These are phyloP conservation scores for Prorocentrum cordatum DNA, from an alignment of 169 alveolate genomes.

Conservation along the genomic window DNA sequence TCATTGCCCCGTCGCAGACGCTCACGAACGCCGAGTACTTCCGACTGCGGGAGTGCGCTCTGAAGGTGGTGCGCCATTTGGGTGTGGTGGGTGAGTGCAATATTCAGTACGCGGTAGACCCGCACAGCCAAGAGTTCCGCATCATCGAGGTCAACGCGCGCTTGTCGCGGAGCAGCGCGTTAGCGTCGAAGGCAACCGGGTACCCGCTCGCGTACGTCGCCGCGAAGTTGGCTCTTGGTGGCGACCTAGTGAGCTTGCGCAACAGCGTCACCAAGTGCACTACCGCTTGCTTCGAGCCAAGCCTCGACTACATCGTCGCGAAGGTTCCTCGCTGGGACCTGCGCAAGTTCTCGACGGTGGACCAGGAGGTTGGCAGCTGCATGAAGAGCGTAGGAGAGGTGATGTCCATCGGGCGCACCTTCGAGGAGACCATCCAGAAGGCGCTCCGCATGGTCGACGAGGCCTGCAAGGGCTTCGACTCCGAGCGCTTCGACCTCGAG, in stretches of 20 bases:
- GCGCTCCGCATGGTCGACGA: conserved; percentile 78
- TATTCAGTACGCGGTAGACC: conserved; percentile 85
- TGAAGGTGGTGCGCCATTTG: conserved; percentile 80
- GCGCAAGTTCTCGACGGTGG: conserved; percentile 81
- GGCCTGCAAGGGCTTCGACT: conserved; percentile 53
- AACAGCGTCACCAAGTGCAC: conserved; percentile 82
- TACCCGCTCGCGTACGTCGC: conserved; percentile 87
- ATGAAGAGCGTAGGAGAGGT: conserved; percentile 88
- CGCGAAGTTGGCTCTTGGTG: conserved; percentile 84
- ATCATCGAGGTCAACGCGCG: conserved; percentile 87
- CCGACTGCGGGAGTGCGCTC: conserved; percentile 80
- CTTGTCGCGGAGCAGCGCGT: conserved; percentile 82
- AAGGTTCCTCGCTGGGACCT: conserved; percentile 85
- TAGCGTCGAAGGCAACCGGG: conserved; percentile 87
- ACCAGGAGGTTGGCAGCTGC: conserved; percentile 77
- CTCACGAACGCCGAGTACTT: conserved; percentile 80
- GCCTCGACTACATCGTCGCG: conserved; percentile 82
- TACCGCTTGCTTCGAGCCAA: conserved; percentile 87
- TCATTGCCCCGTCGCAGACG: conserved; percentile 87
- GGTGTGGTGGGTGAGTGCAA: conserved; percentile 86
- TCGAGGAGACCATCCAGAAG: conserved; percentile 86
- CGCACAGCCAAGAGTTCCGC: conserved; percentile 79
- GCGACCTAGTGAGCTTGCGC: conserved; percentile 75
- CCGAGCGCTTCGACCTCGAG: conserved; percentile 38
- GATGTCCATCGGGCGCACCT: conserved; percentile 85